Evolutionary conservation across 805 yeast species (phyloP), one percentile per base, ranked within the genome.

Genomic region (Candida pseudofarinosa): DNA sequence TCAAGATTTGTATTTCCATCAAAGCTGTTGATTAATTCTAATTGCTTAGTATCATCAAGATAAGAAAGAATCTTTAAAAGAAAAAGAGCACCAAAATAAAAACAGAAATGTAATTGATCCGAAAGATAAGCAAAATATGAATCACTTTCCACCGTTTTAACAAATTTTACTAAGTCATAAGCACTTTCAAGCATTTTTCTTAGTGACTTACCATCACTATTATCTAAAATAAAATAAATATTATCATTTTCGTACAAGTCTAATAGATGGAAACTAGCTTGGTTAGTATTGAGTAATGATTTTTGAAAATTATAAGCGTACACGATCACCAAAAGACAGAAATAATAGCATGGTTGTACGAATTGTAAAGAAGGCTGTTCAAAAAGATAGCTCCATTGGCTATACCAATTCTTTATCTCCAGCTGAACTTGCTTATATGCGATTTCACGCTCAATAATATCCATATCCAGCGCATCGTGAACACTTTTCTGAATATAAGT

Each of bases 281-380:
- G 17, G 10, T 39, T 26, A 8, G 16, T 37, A 14, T 19, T 15
- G 15, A 47, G 32, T 10, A 33, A 28, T 31, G 41, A 37, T 44
- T 48, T 56, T 38, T 56, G 58, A 40, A 53, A 65, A 37, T 51
- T 56, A 44, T 58, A 73, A 42, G 70, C 68, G 49, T 72, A 73
- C 32, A 69, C 56, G 3, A 83, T 72, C 45, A 79, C 62, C 37
- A 82, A 64, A 43, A 74, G 70, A 39, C 81, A 76, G 49, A 81
- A 82, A 56, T 83, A 79, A 56, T 80, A 83, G 38, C 83, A 81
- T 44, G 83, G 74, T 53, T 82, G 89, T 3, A 84, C 83, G 60
- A 85, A 85, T 54, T 86, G 90, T 39, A 81, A 70, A 1, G 83
- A 78, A 1, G 88, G 85, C 58, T 84, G 89, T 39, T 76, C 75